A percentile compares a stretch with the other conserved stretches of the same genome.
phyloP scores from a whole-genome alignment of 129 eudicot genomes.

The Flaveria linearis region DNA sequence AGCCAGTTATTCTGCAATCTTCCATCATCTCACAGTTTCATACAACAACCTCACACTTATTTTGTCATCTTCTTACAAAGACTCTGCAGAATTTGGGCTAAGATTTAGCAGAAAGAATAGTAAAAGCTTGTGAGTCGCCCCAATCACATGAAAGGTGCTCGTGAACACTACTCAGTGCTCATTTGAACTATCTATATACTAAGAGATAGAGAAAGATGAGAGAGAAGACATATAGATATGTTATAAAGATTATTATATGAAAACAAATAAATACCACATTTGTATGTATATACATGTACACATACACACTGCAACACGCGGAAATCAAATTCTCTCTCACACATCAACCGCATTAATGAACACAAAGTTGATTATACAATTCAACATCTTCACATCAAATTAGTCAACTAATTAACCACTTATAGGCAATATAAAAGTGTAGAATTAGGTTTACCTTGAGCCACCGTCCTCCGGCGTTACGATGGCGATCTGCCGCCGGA shows the following conservation, averaged over 20 bases:
- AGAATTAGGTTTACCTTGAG: conserved; percentile 31
- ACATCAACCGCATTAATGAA: conserved; percentile 22
- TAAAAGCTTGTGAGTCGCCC: conserved; percentile 23
- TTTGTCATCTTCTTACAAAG: conserved; percentile 25
- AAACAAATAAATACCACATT: not conserved
- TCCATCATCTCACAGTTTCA: conserved; percentile 33
- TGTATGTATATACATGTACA: conserved; percentile 18
- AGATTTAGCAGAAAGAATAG: conserved; percentile 23
- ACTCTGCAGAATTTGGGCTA: conserved; percentile 22
- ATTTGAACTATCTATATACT: conserved; percentile 36
- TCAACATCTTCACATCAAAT: conserved; percentile 4
- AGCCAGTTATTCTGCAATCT: conserved; percentile 39
- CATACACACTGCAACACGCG: conserved; percentile 36
- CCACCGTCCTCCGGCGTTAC: conserved; percentile 34
- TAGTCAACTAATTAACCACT: conserved; percentile 5
- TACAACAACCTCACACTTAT: conserved; percentile 7
- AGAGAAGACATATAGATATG: conserved; percentile 24
- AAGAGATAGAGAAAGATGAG: conserved; percentile 12
- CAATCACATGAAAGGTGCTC: conserved; percentile 48
- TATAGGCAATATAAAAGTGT: not conserved
- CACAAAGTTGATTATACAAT: conserved; percentile 8
- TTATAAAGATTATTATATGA: not conserved
- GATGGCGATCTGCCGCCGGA: conserved; percentile 42
- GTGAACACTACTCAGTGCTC: conserved; percentile 43
- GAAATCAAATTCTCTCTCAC: conserved; percentile 20